phyloP scores from a whole-genome alignment of 257 asterid genomes.

The Ligustrum vulgare region DNA sequence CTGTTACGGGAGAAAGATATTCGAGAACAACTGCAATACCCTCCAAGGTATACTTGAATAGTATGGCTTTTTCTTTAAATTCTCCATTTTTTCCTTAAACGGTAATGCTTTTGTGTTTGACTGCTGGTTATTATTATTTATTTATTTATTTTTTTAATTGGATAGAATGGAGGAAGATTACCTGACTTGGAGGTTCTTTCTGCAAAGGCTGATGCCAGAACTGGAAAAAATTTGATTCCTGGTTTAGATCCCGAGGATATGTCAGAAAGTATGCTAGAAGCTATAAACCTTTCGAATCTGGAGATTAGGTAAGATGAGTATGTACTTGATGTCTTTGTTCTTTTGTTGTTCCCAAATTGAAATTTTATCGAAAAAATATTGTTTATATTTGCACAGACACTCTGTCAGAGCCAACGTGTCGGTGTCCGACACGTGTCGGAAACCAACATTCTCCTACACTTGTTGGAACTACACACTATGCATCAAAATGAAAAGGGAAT shows the following conservation, averaged over 20 bases:
- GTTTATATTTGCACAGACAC: too few species aligned
- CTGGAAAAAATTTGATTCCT: slow-evolving; percentile 50
- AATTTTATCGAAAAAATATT: too few species aligned
- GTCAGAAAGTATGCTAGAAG: slow-evolving; percentile 97
- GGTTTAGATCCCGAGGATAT: slow-evolving; percentile 90
- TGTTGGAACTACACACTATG: too few species aligned
- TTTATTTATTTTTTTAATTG: slow-evolving; percentile 42
- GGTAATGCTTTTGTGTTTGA: background rate
- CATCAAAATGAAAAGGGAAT: too few species aligned
- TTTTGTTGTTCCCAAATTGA: too few species aligned
- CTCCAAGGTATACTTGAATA: slow-evolving; percentile 46
- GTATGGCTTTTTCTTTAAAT: background rate
- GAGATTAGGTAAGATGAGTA: slow-evolving; percentile 91
- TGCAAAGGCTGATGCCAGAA: slow-evolving; percentile 61
- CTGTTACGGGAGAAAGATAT: slow-evolving; percentile 42
- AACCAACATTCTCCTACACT: too few species aligned
- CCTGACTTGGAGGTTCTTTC: slow-evolving; percentile 72
- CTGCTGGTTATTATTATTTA: slow-evolving; percentile 24
- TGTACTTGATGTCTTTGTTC: slow-evolving; percentile 22
- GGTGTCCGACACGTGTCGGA: too few species aligned
- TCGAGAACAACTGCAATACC: slow-evolving; percentile 57
- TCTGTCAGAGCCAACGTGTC: too few species aligned
- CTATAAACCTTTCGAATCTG: slow-evolving; percentile 87
- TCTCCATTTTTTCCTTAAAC: too few species aligned
- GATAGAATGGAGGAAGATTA: slow-evolving; percentile 66